These are phyloP conservation scores for Aspergillus sclerotialis DNA, from an alignment of 2,329 filamentous ascomycete species.

Conservation along the genomic window DNA sequence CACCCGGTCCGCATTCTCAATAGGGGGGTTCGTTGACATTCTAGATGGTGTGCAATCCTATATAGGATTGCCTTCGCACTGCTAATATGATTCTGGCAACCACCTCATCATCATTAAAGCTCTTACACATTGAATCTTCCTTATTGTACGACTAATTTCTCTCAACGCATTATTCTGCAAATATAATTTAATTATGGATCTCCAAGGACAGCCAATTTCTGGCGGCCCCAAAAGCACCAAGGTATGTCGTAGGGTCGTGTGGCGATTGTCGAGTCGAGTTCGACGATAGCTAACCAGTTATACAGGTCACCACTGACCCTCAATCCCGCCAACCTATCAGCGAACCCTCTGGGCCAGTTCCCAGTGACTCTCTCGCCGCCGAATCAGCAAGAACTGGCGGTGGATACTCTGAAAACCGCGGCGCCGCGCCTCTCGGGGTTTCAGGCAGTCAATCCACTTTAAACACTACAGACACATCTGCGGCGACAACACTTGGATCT, in stretches of 20 bases:
- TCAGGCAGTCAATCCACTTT: constrained; percentile 48
- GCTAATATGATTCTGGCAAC: neutral
- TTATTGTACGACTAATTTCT: no score
- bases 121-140: no score
- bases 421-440: constrained; percentile 44
- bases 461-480: constrained; percentile 50
- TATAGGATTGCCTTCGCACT: constrained; percentile 14
- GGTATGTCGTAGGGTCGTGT: constrained; percentile 11
- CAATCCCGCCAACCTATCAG: constrained; percentile 42
- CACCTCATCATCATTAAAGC: no score
- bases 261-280: neutral
- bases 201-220: constrained; percentile 32
- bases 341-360: constrained; percentile 59
- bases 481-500: constrained; percentile 44
- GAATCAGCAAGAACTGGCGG: constrained; percentile 60
- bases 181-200: constrained; percentile 35
- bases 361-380: constrained; percentile 66
- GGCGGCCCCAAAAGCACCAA: constrained; percentile 28
- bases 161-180: no score
- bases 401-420: constrained; percentile 54
- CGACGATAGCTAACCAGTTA: neutral
- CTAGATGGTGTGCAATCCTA: constrained; percentile 6
- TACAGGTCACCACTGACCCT: constrained; percentile 41
- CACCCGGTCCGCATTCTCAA: constrained; percentile 7
- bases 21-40: neutral